Evolutionary conservation across 345 rosid species (phyloP).

Genomic region (Angophora floribunda): DNA sequence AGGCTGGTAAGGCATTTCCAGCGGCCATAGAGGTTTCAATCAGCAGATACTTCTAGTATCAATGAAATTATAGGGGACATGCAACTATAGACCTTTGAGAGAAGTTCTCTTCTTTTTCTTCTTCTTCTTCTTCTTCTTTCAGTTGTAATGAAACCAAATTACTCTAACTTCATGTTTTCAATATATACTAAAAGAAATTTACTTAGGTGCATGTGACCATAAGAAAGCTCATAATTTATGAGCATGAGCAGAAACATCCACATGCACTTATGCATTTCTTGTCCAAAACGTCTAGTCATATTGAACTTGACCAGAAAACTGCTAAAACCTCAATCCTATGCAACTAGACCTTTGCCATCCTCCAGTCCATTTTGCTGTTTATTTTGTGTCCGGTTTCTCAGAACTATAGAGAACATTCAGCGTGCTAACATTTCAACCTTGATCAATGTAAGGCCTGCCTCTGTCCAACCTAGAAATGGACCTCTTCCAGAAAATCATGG

Average conservation of each 20-base stretch:
- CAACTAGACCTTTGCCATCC: neutral
- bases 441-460: constrained; percentile 29
- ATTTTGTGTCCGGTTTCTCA: neutral
- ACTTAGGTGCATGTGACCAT: neutral
- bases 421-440: neutral
- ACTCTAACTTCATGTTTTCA: neutral
- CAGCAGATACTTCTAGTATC: neutral
- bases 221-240: neutral
- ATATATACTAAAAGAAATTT: neutral
- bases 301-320: neutral
- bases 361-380: neutral
- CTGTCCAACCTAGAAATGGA: constrained; percentile 59
- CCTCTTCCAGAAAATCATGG: constrained; percentile 54
- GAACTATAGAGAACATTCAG: neutral
- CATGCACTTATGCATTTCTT: neutral
- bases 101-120: neutral
- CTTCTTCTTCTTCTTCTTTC: neutral
- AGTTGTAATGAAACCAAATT: neutral
- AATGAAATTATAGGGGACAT: neutral
- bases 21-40: neutral
- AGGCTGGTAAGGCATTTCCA: neutral
- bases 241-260: neutral
- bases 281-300: neutral
- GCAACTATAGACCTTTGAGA: neutral
- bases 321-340: neutral